Base-by-base conservation (phyloP, 2,329 filamentous ascomycete species). In the Penicillium sp. region DNA sequence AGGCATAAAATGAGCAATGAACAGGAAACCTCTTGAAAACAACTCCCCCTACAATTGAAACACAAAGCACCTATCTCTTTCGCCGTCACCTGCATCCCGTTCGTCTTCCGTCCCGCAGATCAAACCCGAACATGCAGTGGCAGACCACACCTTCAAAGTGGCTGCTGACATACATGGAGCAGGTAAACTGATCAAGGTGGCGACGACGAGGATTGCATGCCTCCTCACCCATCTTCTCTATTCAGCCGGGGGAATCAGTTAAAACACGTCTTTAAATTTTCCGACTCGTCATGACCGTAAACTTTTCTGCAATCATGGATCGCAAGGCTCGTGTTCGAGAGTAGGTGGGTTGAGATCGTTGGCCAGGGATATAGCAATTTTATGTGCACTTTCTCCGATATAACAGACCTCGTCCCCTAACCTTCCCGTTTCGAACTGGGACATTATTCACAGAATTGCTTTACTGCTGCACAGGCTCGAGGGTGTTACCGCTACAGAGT, bases 391-490 rank as follows among this genome's bases (percentile, higher is more conserved):
- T 55, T 47, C 56, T 55, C 54, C 49, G 32, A 26, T 49, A 35
- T 57, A 58, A 57, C 58, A 45, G 30, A 40, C 41, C 56, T 50
- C 50, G 46, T 38, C 35, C 41, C 47, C 49, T 19, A 55, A 41
- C 38, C 56, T 38, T 26, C 46, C 44, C 54, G 39, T 57, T 53
- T 47, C 51, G 51, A 47, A 51, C 58, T 55, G 55, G 53, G 53
- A 61, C 49, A 55, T 62, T 57, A 42, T 56, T 55, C 36, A 53
- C 56, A 47, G 40, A 35, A 41, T 44, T 56, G 40, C 53, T 62
- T 70, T 74, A 76, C 64, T 74, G 70, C 54, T 70, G 51, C 51
- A 74, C 68, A 23, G 76, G 76, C 64, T 78, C 76, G 50, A 79
- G 69, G 26, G 76, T 78, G 64, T 77, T 78, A 64, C 76, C 76